A percentile compares a stretch with the other conserved stretches of the same genome.
phyloP scores from a whole-genome alignment of 1,139 yeast species.

The Protomyces lactucae-debilis region DNA sequence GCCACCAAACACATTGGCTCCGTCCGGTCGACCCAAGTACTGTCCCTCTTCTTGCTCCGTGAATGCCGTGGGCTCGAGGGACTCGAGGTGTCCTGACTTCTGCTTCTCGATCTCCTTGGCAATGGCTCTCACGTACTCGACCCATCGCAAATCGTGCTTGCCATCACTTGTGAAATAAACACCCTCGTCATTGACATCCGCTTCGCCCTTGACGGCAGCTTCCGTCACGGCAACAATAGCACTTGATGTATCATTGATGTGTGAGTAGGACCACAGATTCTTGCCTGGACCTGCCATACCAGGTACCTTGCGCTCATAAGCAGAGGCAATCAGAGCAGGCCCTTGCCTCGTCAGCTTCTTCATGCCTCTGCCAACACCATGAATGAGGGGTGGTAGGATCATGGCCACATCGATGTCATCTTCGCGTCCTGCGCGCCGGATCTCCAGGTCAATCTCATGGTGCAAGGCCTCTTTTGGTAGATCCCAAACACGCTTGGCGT shows the following conservation, averaged over 20 bases:
- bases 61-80: not conserved
- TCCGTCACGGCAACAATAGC: not conserved
- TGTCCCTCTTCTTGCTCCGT: not conserved
- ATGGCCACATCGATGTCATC: not conserved
- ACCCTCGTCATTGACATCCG: not conserved
- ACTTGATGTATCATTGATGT: not conserved
- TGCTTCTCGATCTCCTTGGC: slow-evolving; percentile 1
- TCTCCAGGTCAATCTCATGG: not conserved
- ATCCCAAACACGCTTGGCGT: not conserved
- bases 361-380: not conserved
- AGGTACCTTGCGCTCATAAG: not conserved
- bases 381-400: not conserved
- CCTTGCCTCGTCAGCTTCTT: not conserved
- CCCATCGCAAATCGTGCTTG: not conserved
- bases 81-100: not conserved
- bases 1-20: not conserved
- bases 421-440: not conserved
- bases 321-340: not conserved
- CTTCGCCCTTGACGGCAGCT: not conserved
- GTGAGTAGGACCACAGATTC: not conserved
- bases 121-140: not conserved
- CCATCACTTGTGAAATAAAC: not conserved
- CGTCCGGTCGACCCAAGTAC: not conserved
- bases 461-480: not conserved
- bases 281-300: not conserved